phyloP scores from a whole-genome alignment of 176 grass and related monocot species.

The Oryza meyeriana region DNA sequence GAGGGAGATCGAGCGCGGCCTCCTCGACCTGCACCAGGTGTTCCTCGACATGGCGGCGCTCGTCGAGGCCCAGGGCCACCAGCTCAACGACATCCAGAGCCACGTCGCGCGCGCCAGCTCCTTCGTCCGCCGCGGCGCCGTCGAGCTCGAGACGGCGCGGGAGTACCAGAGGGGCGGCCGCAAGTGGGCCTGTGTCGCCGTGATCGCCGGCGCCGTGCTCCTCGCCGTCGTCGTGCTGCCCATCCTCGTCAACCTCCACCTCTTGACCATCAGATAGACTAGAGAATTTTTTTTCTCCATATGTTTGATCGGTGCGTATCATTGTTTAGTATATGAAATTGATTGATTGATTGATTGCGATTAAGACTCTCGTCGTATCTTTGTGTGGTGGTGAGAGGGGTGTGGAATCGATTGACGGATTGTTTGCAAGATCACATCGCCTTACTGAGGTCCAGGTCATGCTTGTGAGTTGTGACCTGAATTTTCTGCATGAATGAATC shows the following conservation, averaged over 20 bases:
- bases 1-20: slow-evolving; percentile 72
- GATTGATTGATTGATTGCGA: neutral
- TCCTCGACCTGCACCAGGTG: slow-evolving; percentile 82
- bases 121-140: slow-evolving; percentile 68
- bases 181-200: slow-evolving; percentile 71
- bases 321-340: neutral
- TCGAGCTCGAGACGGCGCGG: slow-evolving; percentile 69
- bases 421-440: neutral
- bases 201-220: slow-evolving; percentile 44
- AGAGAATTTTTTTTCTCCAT: too few species aligned
- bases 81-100: slow-evolving; percentile 80
- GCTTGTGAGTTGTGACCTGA: neutral
- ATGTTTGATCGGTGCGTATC: neutral
- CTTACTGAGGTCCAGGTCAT: neutral
- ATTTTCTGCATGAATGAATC: neutral
- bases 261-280: slow-evolving; percentile 28
- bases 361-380: neutral
- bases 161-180: slow-evolving; percentile 61
- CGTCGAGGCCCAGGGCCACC: slow-evolving; percentile 81
- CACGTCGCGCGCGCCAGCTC: slow-evolving; percentile 94
- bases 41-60: slow-evolving; percentile 96
- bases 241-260: slow-evolving; percentile 44
- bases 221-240: slow-evolving; percentile 32
- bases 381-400: neutral
- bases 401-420: neutral